Evolutionary conservation across 2,329 filamentous ascomycete species (phyloP).

Genomic region (Diaporthe sp.): DNA sequence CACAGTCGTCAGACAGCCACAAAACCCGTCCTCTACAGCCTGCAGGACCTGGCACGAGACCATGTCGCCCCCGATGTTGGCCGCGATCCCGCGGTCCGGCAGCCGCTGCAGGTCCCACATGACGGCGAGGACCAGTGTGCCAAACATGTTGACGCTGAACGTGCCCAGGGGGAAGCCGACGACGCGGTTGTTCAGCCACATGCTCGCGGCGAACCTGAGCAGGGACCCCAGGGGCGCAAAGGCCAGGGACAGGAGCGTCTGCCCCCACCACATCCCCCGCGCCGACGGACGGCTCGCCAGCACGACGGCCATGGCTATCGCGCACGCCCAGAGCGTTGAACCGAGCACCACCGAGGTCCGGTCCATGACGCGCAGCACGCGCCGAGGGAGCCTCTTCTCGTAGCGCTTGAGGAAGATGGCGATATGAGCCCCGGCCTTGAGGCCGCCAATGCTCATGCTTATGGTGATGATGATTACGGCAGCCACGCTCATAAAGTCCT

Average conservation of each 20-base stretch:
- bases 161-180: slow-evolving; percentile 76
- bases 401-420: slow-evolving; percentile 64
- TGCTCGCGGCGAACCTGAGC: slow-evolving; percentile 70
- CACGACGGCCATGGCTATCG: slow-evolving; percentile 71
- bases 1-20: slow-evolving; percentile 76
- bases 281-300: slow-evolving; percentile 68
- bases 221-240: slow-evolving; percentile 77
- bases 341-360: background rate
- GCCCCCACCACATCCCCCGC: slow-evolving; percentile 67
- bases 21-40: slow-evolving; percentile 77
- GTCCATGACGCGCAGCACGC: background rate
- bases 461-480: slow-evolving; percentile 72
- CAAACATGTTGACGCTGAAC: slow-evolving; percentile 66
- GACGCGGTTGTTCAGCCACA: slow-evolving; percentile 69
- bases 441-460: slow-evolving; percentile 67
- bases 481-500: slow-evolving; percentile 74
- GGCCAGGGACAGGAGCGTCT: slow-evolving; percentile 75
- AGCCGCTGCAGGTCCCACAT: slow-evolving; percentile 40
- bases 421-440: slow-evolving; percentile 73
- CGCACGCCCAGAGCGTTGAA: slow-evolving; percentile 68
- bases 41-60: slow-evolving; percentile 74
- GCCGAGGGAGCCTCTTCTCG: slow-evolving; percentile 57
- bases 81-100: background rate
- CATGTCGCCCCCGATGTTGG: background rate
- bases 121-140: slow-evolving; percentile 34